Percentiles rank a stretch among this genome's conserved stretches.
Conservation (phyloP, 768 basidiomycete species). For the Collybia mongolica region DNA sequence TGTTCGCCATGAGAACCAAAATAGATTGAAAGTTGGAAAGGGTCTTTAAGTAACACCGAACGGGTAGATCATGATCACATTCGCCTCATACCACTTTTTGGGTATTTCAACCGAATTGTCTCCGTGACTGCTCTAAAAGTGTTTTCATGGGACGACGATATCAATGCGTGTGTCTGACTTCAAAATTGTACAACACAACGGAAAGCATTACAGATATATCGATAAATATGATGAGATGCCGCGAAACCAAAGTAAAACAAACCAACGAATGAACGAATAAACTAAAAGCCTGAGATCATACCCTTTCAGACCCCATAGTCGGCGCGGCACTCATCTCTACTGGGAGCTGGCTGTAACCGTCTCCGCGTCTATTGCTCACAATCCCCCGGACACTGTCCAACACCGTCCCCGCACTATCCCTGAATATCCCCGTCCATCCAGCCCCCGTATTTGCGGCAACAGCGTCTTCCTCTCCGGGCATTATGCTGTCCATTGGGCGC, state of each 20-base stretch:
- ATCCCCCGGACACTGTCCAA: slow-evolving; percentile 40
- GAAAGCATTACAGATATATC: background rate
- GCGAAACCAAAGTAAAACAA: no score
- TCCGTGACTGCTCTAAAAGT: no score
- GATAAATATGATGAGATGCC: background rate
- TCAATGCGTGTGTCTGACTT: no score
- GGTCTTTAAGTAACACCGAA: no score
- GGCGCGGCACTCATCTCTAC: slow-evolving; percentile 53
- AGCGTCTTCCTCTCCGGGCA: slow-evolving; percentile 51
- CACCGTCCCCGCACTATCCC: slow-evolving; percentile 42
- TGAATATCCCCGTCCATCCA: slow-evolving; percentile 42
- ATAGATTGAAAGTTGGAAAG: background rate
- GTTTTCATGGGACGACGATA: no score
- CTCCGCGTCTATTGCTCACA: slow-evolving; percentile 36
- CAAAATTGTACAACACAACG: no score
- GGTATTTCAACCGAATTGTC: no score
- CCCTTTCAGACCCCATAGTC: slow-evolving; percentile 9
- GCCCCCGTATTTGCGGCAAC: slow-evolving; percentile 26
- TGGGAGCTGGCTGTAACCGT: slow-evolving; percentile 70
- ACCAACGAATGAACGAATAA: background rate
- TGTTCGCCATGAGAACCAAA: slow-evolving; percentile 39
- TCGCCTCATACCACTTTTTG: no score
- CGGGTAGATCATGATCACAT: background rate
- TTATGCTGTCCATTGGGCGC: slow-evolving; percentile 64
- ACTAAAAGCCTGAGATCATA: background rate